These are phyloP conservation scores for Actinomortierella ambigua DNA, from an alignment of 371 early-diverging fungal genomes.

Conservation along the genomic window DNA sequence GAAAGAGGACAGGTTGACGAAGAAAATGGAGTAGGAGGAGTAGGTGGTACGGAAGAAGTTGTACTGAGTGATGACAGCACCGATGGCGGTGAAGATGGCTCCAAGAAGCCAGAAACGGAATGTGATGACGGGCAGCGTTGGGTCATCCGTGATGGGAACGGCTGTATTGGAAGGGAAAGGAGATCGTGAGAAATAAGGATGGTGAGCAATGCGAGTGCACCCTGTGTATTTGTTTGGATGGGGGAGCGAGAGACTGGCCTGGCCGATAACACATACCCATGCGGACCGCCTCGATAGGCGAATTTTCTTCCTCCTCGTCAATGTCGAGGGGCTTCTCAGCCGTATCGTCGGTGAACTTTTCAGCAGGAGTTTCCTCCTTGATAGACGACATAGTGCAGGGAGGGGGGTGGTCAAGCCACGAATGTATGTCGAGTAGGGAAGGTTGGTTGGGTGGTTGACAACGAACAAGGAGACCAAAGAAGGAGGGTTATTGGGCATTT, in stretches of 20 bases:
- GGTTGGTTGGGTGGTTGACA: too few species aligned
- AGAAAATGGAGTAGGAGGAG: slow-evolving; percentile 41
- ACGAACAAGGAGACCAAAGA: too few species aligned
- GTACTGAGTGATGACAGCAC: slow-evolving; percentile 56
- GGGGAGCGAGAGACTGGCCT: not conserved
- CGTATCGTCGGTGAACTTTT: not conserved
- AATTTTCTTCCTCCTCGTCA: slow-evolving; percentile 7
- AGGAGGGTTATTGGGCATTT: too few species aligned
- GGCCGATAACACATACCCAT: not conserved
- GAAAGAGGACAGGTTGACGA: slow-evolving; percentile 46
- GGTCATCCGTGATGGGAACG: slow-evolving; percentile 63
- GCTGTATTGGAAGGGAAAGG: slow-evolving; percentile 1
- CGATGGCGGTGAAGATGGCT: slow-evolving; percentile 59
- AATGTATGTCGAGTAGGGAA: not conserved
- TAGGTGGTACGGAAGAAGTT: slow-evolving; percentile 45
- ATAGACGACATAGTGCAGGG: slow-evolving; percentile 4
- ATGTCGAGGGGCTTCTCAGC: slow-evolving; percentile 2
- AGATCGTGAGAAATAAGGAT: too few species aligned
- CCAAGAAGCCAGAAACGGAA: slow-evolving; percentile 73
- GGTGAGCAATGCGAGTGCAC: too few species aligned
- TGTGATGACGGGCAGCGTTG: slow-evolving; percentile 65
- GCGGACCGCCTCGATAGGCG: slow-evolving; percentile 25
- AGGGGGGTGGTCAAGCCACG: not conserved
- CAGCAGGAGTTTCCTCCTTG: too few species aligned
- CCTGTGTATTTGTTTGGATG: too few species aligned